A percentile compares a stretch with the other conserved stretches of the same genome.
Evolutionary conservation across 23 red algal species (phyloP).

Genomic region (Gracilaria caudata): DNA sequence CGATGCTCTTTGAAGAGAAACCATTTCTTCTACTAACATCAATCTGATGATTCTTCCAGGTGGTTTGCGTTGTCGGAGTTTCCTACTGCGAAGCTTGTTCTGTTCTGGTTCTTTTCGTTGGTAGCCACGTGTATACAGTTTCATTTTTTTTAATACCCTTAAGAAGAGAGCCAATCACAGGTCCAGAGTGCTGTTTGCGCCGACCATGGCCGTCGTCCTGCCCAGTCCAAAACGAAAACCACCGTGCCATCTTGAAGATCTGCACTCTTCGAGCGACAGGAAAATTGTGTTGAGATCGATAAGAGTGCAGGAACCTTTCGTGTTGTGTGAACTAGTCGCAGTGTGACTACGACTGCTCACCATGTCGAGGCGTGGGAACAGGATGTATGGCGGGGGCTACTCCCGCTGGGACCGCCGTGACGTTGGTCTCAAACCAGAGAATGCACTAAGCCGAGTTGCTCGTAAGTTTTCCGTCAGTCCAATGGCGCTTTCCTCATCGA

Average conservation of each 20-base stretch:
- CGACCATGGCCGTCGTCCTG: slow-evolving; percentile 42
- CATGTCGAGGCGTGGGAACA: slow-evolving; percentile 45
- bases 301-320: not conserved
- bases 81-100: too few species aligned
- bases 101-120: not conserved
- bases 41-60: too few species aligned
- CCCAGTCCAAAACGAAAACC: not conserved
- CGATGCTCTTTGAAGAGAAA: too few species aligned
- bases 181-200: not conserved
- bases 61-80: too few species aligned
- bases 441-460: slow-evolving; percentile 89
- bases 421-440: slow-evolving; percentile 93
- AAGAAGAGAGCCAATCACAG: slow-evolving; percentile 10
- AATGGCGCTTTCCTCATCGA: not conserved
- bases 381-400: slow-evolving; percentile 44
- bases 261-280: not conserved
- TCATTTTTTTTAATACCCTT: not conserved
- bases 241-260: not conserved
- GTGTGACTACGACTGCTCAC: slow-evolving; percentile 11
- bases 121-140: not conserved
- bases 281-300: not conserved
- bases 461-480: slow-evolving; percentile 70
- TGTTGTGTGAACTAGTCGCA: not conserved
- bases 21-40: too few species aligned
- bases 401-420: slow-evolving; percentile 70